A percentile compares a stretch with the other conserved stretches of the same genome.
Evolutionary conservation across 805 yeast genomes (phyloP).

Genomic region (Wickerhamiella nectarea): DNA sequence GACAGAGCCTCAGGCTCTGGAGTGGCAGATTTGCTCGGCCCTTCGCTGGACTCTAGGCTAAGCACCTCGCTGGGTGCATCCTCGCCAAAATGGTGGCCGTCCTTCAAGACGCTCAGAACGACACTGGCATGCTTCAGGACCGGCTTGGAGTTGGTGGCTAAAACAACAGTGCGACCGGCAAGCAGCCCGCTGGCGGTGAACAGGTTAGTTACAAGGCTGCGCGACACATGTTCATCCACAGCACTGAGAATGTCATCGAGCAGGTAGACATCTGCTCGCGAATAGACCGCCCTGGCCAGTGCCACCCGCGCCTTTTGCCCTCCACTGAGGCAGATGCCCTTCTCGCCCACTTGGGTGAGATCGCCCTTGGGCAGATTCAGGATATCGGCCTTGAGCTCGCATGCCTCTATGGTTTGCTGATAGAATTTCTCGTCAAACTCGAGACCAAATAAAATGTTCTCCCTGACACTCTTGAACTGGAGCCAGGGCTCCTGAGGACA

Average conservation of each 20-base stretch:
- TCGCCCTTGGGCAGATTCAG: constrained; percentile 72
- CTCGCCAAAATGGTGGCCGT: constrained; percentile 26
- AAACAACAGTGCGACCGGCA: constrained; percentile 49
- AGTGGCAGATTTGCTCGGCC: constrained; percentile 18
- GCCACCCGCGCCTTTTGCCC: constrained; percentile 91
- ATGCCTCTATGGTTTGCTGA: constrained; percentile 60
- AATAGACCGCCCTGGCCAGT: constrained; percentile 83
- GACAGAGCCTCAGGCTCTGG: background rate
- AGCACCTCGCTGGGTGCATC: constrained; percentile 26
- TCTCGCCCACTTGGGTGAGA: constrained; percentile 81
- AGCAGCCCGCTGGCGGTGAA: constrained; percentile 66
- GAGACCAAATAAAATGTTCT: constrained; percentile 76
- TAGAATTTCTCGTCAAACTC: constrained; percentile 66
- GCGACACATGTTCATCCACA: constrained; percentile 88
- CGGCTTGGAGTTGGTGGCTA: constrained; percentile 67
- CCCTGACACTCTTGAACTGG: constrained; percentile 76
- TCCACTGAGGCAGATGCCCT: constrained; percentile 88
- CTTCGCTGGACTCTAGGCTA: constrained; percentile 42
- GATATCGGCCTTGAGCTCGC: constrained; percentile 68
- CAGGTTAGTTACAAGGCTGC: constrained; percentile 61
- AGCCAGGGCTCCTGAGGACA: constrained; percentile 90
- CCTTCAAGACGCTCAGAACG: constrained; percentile 47
- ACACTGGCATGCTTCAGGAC: constrained; percentile 51
- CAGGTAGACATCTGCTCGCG: constrained; percentile 79
- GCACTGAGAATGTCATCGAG: constrained; percentile 89